These are phyloP conservation scores for Medicago ruthenica DNA, from an alignment of 306 rosid species.

Conservation along the genomic window DNA sequence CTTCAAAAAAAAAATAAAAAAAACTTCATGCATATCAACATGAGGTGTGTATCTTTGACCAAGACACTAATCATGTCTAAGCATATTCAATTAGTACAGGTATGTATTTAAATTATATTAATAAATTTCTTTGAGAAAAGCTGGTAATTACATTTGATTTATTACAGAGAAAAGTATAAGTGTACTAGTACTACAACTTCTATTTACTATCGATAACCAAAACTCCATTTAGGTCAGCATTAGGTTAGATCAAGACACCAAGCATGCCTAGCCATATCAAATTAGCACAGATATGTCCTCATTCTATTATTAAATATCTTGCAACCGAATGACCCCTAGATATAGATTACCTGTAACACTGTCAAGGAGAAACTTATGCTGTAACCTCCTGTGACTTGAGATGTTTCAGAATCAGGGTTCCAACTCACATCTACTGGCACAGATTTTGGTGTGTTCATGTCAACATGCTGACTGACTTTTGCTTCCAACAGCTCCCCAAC, in stretches of 20 bases:
- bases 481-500: conserved; percentile 93
- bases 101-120: conserved; percentile 16
- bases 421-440: conserved; percentile 65
- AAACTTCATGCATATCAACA: background rate
- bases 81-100: conserved; percentile 21
- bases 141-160: conserved; percentile 8
- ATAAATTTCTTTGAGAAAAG: conserved; percentile 32
- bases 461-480: conserved; percentile 71
- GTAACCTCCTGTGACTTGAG: conserved; percentile 97
- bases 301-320: conserved; percentile 34
- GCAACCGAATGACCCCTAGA: conserved; percentile 27
- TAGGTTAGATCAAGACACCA: conserved; percentile 32
- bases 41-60: conserved; percentile 26
- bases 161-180: conserved; percentile 31
- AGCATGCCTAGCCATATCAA: conserved; percentile 16
- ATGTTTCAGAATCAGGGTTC: conserved; percentile 88
- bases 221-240: background rate
- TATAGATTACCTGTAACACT: conserved; percentile 80
- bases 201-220: conserved; percentile 18
- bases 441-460: conserved; percentile 79
- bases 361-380: conserved; percentile 92
- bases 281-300: background rate
- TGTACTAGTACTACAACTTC: conserved; percentile 24
- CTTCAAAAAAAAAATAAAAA: too few relatives aligned
- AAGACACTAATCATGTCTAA: conserved; percentile 23